Evolutionary conservation across 1,284 basidiomycete species (phyloP).

Genomic region (Cutaneotrichosporon daszewskae): DNA sequence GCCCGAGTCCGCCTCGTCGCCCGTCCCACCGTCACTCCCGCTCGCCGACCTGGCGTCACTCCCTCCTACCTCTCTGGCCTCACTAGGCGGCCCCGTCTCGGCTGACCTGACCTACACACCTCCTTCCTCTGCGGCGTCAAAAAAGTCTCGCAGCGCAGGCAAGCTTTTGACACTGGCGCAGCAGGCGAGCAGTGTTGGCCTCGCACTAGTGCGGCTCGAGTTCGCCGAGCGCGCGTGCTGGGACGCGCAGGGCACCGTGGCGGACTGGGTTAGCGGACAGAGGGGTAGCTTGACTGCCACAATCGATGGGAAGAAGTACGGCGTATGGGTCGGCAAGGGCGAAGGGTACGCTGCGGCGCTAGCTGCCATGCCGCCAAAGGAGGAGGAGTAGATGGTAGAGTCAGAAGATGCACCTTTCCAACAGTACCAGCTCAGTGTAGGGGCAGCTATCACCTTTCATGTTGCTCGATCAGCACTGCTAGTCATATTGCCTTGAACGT

Average conservation of each 20-base stretch:
- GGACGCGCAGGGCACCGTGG: slow-evolving; percentile 8
- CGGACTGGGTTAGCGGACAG: slow-evolving; percentile 17
- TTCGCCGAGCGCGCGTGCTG: slow-evolving; percentile 41
- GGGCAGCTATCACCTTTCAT: too few relatives aligned
- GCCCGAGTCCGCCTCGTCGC: slow-evolving; percentile 6
- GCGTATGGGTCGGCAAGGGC: slow-evolving; percentile 34
- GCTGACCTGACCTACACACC: slow-evolving; percentile 37
- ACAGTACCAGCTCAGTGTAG: too few relatives aligned
- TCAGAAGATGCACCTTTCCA: too few relatives aligned
- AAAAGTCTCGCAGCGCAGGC: slow-evolving; percentile 40
- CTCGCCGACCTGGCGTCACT: not conserved
- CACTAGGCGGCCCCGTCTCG: not conserved
- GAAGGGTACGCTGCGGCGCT: slow-evolving; percentile 33
- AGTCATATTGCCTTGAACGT: too few relatives aligned
- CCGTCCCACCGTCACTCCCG: slow-evolving; percentile 1
- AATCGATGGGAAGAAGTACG: slow-evolving; percentile 25
- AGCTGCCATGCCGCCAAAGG: slow-evolving; percentile 6
- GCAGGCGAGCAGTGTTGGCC: slow-evolving; percentile 24
- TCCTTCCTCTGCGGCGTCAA: slow-evolving; percentile 22
- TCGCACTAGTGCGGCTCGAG: slow-evolving; percentile 45
- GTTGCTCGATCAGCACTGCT: too few relatives aligned
- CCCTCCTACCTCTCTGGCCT: not conserved
- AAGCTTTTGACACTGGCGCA: slow-evolving; percentile 34
- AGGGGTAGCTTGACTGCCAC: slow-evolving; percentile 23
- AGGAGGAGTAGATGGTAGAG: too few relatives aligned